phyloP scores from a whole-genome alignment of 306 rosid species.

The Dalbergia cochinchinensis region DNA sequence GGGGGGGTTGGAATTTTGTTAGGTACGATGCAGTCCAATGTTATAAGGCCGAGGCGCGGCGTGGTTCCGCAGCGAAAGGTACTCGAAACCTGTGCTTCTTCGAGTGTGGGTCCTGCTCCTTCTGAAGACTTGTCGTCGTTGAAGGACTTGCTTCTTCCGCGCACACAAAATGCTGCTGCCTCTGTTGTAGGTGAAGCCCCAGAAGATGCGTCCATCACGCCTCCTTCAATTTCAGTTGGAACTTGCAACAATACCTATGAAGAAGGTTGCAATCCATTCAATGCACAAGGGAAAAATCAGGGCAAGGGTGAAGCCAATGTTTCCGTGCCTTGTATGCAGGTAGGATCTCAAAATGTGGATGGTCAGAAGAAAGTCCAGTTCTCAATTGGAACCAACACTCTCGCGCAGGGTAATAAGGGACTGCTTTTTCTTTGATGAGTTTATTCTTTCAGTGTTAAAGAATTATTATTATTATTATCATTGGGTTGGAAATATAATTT shows the following conservation, averaged over 20 bases:
- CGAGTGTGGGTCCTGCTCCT: neutral
- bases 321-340: constrained; percentile 42
- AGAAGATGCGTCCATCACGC: constrained; percentile 62
- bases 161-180: constrained; percentile 38
- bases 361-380: constrained; percentile 65
- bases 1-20: neutral
- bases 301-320: constrained; percentile 33
- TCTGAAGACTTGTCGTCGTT: constrained; percentile 38
- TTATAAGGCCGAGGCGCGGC: constrained; percentile 69
- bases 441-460: constrained; percentile 28
- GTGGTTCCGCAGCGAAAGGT: constrained; percentile 58
- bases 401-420: constrained; percentile 64
- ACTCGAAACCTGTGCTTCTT: constrained; percentile 36
- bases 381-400: constrained; percentile 51
- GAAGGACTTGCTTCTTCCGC: constrained; percentile 53
- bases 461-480: neutral
- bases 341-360: constrained; percentile 59
- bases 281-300: constrained; percentile 46
- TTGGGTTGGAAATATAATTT: constrained; percentile 17
- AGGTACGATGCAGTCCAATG: constrained; percentile 64
- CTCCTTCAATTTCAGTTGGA: constrained; percentile 53
- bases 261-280: constrained; percentile 43
- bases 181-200: neutral
- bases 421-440: constrained; percentile 21
- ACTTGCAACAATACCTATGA: constrained; percentile 58